phyloP scores from a whole-genome alignment of 1,139 yeast species.

The Pneumocystis sp. region DNA sequence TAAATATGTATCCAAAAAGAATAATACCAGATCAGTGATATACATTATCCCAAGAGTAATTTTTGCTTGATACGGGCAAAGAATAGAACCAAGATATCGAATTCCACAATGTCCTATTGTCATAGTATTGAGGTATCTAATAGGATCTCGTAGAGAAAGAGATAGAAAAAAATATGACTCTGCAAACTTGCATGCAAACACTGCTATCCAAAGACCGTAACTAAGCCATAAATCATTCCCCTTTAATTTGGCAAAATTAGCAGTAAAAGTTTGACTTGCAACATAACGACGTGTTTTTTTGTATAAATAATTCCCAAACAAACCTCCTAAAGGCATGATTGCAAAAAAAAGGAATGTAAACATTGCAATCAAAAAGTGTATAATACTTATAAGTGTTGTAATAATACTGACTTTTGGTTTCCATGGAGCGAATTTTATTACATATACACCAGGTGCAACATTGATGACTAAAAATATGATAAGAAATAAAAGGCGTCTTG shows the following conservation, averaged over 20 bases:
- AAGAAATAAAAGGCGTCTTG: slow-evolving; percentile 72
- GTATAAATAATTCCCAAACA: slow-evolving; percentile 84
- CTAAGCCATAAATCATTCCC: slow-evolving; percentile 97
- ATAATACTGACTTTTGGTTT: slow-evolving; percentile 57
- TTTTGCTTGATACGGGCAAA: slow-evolving; percentile 76
- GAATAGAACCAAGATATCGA: slow-evolving; percentile 69
- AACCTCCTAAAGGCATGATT: slow-evolving; percentile 92
- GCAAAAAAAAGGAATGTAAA: slow-evolving; percentile 75
- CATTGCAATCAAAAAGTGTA: slow-evolving; percentile 78
- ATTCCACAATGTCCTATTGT: slow-evolving; percentile 61
- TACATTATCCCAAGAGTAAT: slow-evolving; percentile 85
- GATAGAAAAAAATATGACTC: slow-evolving; percentile 93
- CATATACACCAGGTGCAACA: slow-evolving; percentile 74
- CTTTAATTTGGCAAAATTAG: slow-evolving; percentile 61
- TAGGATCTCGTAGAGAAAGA: slow-evolving; percentile 84
- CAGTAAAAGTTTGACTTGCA: slow-evolving; percentile 92
- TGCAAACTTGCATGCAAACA: slow-evolving; percentile 70
- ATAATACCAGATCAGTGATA: slow-evolving; percentile 78
- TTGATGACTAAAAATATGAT: slow-evolving; percentile 51
- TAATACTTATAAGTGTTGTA: slow-evolving; percentile 70
- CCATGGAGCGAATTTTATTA: slow-evolving; percentile 52
- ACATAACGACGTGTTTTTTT: slow-evolving; percentile 79
- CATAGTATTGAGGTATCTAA: slow-evolving; percentile 53
- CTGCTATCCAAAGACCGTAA: slow-evolving; percentile 74
- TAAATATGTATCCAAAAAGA: slow-evolving; percentile 96